Base-by-base conservation (phyloP, 2,329 filamentous ascomycete genomes). In the Xylaria sp. region DNA sequence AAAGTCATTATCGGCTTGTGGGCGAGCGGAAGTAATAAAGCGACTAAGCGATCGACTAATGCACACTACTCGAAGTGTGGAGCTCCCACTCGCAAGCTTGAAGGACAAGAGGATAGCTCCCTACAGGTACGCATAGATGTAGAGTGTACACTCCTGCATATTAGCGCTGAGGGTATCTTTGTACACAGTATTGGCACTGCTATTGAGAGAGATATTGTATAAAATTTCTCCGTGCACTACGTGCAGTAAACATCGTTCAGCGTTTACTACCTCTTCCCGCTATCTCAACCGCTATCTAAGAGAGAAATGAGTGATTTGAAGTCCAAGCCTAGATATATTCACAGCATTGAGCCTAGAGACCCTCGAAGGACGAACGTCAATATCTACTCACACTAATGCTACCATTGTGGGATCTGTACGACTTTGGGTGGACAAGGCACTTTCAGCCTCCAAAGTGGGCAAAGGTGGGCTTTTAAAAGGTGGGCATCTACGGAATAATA, bases 361-460 rank as follows among this genome's bases (percentile, higher is more conserved):
- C 39, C 18, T 20, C 3, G 5, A 48, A 64, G 15, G 15, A 18
- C 3, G 48, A 60, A 59, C 65, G 15, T 55, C 57, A 15, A 70
- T 61, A 55, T 62, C 36, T 7, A 58, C 55, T 25, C 15, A 43
- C 23, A 62, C 33, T 70, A 75, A 48, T 18, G 25, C 12, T 74
- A 71, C 72, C 67, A 69, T 68, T 60, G 66, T 69, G 75, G 75
- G 71, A 76, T 73, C 71, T 77, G 75, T 77, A 70, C 73, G 64
- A 77, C 75, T 71, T 60, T 73, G 66, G 52, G 75, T 77, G 74
- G 75, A 69, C 74, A 75, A 73, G 69, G 70, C 70, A 51, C 69
- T 72, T 71, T 75, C 72, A 74, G 73, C 75, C 71, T 73, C 71
- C 65, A 74, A 74, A 70, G 62, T 13, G 62, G 62, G 62, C 62